These are phyloP conservation scores for Hansfordia pulvinata DNA, from an alignment of 2,329 filamentous ascomycete species.

Conservation along the genomic window DNA sequence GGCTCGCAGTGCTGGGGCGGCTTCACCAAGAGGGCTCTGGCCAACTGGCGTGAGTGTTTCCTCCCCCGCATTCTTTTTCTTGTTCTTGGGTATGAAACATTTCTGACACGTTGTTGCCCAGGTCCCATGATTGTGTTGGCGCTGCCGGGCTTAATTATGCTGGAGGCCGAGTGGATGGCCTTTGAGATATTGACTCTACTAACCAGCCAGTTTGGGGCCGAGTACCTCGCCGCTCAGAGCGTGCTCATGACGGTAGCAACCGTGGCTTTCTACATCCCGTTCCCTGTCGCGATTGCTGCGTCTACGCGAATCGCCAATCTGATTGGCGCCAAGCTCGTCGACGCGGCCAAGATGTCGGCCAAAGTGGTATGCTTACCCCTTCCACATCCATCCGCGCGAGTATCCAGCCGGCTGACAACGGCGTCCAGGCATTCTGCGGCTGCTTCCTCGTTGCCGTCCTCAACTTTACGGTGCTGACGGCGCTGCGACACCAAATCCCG, in stretches of 20 bases:
- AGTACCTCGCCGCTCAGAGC: slow-evolving; percentile 75
- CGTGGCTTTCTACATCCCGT: slow-evolving; percentile 82
- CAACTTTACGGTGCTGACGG: slow-evolving; percentile 59
- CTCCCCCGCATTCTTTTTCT: not conserved
- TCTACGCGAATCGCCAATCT: slow-evolving; percentile 85
- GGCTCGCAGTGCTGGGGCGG: slow-evolving; percentile 73
- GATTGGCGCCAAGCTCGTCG: slow-evolving; percentile 73
- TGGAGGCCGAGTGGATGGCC: slow-evolving; percentile 83
- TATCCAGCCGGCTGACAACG: not conserved
- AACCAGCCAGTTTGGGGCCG: slow-evolving; percentile 65
- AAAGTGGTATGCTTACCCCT: slow-evolving; percentile 44
- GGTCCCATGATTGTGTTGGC: slow-evolving; percentile 74
- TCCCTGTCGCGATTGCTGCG: slow-evolving; percentile 77
- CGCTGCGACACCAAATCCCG: slow-evolving; percentile 61
- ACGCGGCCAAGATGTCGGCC: slow-evolving; percentile 68
- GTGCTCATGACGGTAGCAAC: slow-evolving; percentile 67
- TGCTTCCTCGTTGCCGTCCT: slow-evolving; percentile 62
- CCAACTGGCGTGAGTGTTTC: slow-evolving; percentile 47
- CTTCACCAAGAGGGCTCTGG: slow-evolving; percentile 53
- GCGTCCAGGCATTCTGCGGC: slow-evolving; percentile 37
- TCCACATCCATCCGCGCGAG: slow-evolving; percentile 2
- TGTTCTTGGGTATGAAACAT: too few species aligned
- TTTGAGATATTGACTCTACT: slow-evolving; percentile 87
- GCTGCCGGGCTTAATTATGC: slow-evolving; percentile 82
- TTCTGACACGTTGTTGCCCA: too few species aligned